A percentile compares a stretch with the other conserved stretches of the same genome.
Evolutionary conservation across 805 yeast species (phyloP).

Genomic region (Hagleromyces aurorensis): DNA sequence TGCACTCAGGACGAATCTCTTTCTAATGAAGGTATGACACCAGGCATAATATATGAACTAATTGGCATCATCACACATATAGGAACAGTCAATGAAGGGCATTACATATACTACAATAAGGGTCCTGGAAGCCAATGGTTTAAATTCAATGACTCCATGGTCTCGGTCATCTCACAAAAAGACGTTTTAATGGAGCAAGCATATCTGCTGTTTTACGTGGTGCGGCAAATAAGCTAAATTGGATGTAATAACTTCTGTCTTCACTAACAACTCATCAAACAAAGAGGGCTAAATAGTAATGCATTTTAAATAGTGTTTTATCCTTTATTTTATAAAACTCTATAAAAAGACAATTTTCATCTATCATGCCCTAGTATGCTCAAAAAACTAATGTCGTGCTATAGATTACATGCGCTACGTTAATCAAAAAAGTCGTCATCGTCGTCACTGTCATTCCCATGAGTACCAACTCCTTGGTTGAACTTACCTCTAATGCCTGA

Average conservation of each 20-base stretch:
- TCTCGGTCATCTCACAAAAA: slow-evolving; percentile 54
- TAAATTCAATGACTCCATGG: slow-evolving; percentile 82
- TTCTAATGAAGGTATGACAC: slow-evolving; percentile 12
- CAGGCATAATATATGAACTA: slow-evolving; percentile 61
- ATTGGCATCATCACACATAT: slow-evolving; percentile 83
- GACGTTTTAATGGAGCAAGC: slow-evolving; percentile 69
- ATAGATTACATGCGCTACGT: not conserved
- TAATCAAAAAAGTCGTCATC: slow-evolving; percentile 44
- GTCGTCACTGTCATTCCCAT: slow-evolving; percentile 36
- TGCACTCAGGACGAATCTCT: slow-evolving; percentile 17
- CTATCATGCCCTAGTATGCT: slow-evolving; percentile 21
- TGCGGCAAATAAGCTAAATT: slow-evolving; percentile 22
- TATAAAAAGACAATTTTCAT: slow-evolving; percentile 5
- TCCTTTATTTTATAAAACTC: slow-evolving; percentile 6
- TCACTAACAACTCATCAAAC: no score
- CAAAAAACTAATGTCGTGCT: slow-evolving; percentile 33
- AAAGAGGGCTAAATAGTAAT: no score
- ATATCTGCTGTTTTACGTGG: slow-evolving; percentile 66
- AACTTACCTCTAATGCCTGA: slow-evolving; percentile 28
- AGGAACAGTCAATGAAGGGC: slow-evolving; percentile 95
- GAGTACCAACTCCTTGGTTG: slow-evolving; percentile 29
- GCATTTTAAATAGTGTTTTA: no score
- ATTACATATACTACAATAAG: slow-evolving; percentile 76
- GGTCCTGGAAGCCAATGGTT: slow-evolving; percentile 75
- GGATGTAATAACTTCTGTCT: no score